These are phyloP conservation scores for Pseudopyrenochaeta lycopersici DNA, from an alignment of 2,329 filamentous ascomycete species.

Conservation along the genomic window DNA sequence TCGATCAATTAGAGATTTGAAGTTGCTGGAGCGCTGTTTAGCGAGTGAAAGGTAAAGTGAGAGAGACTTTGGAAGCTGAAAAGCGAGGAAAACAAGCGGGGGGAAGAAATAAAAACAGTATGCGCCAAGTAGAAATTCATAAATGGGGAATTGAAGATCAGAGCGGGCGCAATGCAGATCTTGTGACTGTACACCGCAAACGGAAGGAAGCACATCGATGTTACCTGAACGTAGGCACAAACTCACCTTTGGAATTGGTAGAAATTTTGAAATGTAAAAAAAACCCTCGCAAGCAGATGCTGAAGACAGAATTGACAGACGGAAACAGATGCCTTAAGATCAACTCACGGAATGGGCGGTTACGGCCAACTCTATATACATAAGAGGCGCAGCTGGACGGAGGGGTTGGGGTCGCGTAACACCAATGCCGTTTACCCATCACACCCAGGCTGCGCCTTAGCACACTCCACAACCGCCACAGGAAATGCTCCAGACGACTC, in stretches of 20 bases:
- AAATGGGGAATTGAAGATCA: constrained; percentile 7
- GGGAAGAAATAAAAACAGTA: background rate
- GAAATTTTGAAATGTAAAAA: background rate
- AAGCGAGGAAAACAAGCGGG: background rate
- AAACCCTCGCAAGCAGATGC: background rate
- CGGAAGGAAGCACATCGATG: constrained; percentile 1
- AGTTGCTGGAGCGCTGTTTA: constrained; percentile 17
- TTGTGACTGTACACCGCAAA: constrained; percentile 4
- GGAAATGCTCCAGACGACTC: background rate
- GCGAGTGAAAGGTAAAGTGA: constrained; percentile 6
- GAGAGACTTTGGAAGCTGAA: constrained; percentile 1
- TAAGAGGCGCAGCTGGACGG: constrained; percentile 20
- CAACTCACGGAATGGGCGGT: background rate
- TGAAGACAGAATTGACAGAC: constrained; percentile 2
- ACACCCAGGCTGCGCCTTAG: background rate
- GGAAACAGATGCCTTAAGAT: constrained; percentile 4
- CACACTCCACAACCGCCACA: background rate
- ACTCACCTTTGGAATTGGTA: constrained; percentile 1
- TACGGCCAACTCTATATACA: constrained; percentile 25
- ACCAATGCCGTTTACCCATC: constrained; percentile 6
- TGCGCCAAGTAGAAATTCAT: constrained; percentile 1
- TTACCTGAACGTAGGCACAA: constrained; percentile 1
- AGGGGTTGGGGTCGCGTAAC: constrained; percentile 21
- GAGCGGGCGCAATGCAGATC: background rate
- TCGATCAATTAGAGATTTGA: constrained; percentile 11